Evolutionary conservation across 2,329 filamentous ascomycete species (phyloP).

Genomic region (Botrytis fragariae): DNA sequence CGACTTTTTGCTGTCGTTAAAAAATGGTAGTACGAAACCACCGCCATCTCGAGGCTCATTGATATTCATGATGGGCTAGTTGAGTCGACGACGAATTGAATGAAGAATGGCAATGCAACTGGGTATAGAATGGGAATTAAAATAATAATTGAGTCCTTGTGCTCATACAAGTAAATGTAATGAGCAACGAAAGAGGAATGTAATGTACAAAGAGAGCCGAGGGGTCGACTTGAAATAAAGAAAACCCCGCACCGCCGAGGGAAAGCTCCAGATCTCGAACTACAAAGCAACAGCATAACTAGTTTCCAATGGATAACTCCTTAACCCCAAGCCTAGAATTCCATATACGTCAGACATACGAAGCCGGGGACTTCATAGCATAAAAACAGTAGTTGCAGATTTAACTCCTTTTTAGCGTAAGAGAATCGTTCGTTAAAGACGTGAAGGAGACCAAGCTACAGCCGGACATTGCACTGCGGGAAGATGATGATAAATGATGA

Average conservation of each 20-base stretch:
- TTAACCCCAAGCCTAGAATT: neutral
- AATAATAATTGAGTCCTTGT: neutral
- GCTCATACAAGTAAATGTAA: neutral
- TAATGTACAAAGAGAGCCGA: neutral
- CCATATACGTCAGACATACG: neutral
- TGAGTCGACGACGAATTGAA: conserved; percentile 25
- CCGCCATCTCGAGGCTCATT: conserved; percentile 27
- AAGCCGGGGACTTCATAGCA: neutral
- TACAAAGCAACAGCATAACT: conserved; percentile 1
- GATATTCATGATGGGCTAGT: conserved; percentile 29
- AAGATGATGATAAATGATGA: neutral
- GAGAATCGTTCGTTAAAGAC: neutral
- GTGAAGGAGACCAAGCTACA: neutral
- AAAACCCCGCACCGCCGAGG: neutral
- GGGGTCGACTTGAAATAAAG: neutral
- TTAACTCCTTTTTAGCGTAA: neutral
- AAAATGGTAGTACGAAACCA: conserved; percentile 29
- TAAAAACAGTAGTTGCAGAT: neutral
- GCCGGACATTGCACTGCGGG: neutral
- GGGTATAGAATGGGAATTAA: neutral
- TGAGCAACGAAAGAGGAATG: neutral
- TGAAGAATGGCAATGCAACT: neutral
- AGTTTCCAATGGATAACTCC: neutral
- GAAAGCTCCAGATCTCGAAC: neutral
- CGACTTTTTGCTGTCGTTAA: conserved; percentile 23